Conservation (phyloP, 306 rosid species). For the Lagenaria siceraria region DNA sequence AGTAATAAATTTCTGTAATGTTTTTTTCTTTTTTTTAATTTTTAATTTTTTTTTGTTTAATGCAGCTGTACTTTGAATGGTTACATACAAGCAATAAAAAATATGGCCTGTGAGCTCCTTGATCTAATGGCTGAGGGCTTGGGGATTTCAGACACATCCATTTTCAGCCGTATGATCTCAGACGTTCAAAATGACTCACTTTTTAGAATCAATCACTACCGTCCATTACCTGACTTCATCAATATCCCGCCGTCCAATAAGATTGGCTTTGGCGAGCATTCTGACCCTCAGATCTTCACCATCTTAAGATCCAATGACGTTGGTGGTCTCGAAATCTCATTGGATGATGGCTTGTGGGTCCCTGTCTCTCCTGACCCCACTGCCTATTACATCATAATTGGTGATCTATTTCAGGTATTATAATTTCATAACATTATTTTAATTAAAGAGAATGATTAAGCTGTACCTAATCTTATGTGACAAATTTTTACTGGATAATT, state of each 20-base stretch:
- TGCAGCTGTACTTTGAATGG: conserved; percentile 49
- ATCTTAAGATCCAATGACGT: conserved; percentile 72
- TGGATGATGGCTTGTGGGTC: conserved; percentile 61
- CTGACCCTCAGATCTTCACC: conserved; percentile 95
- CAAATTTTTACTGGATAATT: too few species aligned
- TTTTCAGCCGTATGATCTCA: conserved; percentile 52
- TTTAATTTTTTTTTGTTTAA: too few species aligned
- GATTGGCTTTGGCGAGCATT: conserved; percentile 88
- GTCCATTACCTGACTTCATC: conserved; percentile 17
- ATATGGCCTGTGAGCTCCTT: conserved; percentile 61
- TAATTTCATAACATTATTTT: too few species aligned
- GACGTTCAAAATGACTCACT: conserved; percentile 59
- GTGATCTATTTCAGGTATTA: conserved; percentile 67
- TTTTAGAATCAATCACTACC: conserved; percentile 82
- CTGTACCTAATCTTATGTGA: too few species aligned
- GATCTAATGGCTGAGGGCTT: conserved; percentile 72
- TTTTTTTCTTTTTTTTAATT: neutral
- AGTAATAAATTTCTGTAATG: too few species aligned
- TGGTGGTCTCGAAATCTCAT: conserved; percentile 68
- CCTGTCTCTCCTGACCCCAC: conserved; percentile 69
- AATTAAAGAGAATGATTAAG: too few species aligned
- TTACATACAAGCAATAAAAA: conserved; percentile 42
- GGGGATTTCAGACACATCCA: conserved; percentile 43
- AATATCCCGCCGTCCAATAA: conserved; percentile 6
- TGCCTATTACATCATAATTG: conserved; percentile 62